Base-by-base conservation (phyloP, 2,329 filamentous ascomycete species). In the Fusarium pseudonygamai region DNA sequence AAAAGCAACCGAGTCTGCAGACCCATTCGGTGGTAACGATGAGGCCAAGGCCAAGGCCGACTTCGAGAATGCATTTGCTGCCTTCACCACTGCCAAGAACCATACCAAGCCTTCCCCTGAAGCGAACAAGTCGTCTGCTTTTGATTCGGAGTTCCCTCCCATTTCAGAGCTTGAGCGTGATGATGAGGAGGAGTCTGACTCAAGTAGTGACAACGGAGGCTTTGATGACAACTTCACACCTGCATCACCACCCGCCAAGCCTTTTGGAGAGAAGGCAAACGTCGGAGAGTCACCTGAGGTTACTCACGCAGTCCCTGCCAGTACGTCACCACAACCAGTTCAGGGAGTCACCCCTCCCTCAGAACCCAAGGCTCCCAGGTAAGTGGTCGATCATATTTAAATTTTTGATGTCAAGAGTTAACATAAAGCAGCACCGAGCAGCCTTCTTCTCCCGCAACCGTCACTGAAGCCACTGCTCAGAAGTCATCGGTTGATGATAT, bases 181-280 rank as follows among this genome's bases (percentile, higher is more conserved):
- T 22, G 88, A 96, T 7, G 88, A 96, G 26, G 92, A 97, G n/a
- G 64, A 68, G 22, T 95, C 93, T 36, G 94, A 97, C 66, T 92
- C 92, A 36, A 92, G 91, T 61, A 93, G 90, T 67, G 93, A 94
- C 53, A 89, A 89, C 55, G 94, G 93, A 46, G 94, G 95, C 0
- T 98, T 98, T 79, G 96, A 97, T 56, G 96, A 99, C 79, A 92
- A 98, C 81, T 98, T 98, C 80, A 92, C 93, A 1, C 90, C 93
- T 20, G 88, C 89, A 5, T 88, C 87, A 9, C 85, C 86, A 30
- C 79, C 81, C 32, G 75, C 80, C 36, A 86, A 84, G 74, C 37
- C 66, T 24, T 68, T 60, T 10, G 69, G 64, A 20, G 71, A 69
- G 22, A 72, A 72, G 36, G 75, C 77, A 59, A 57, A 65, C 34